phyloP scores from a whole-genome alignment of 2,329 filamentous ascomycete species.

The Didymella pomorum region DNA sequence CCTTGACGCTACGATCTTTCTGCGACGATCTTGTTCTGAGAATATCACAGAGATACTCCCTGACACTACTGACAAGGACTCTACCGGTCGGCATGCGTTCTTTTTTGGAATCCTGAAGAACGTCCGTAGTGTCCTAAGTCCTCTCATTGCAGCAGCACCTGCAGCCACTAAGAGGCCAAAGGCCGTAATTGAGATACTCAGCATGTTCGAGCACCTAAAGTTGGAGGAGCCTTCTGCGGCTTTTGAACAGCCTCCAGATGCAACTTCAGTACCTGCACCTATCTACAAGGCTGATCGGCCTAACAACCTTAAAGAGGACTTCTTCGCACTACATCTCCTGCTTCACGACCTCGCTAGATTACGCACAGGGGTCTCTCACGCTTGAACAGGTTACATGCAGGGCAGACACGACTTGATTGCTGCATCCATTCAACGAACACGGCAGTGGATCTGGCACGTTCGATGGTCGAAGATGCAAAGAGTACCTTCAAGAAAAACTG shows the following conservation, averaged over 20 bases:
- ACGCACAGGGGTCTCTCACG: constrained; percentile 20
- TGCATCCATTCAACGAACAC: constrained; percentile 29
- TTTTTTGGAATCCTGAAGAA: constrained; percentile 50
- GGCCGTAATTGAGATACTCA: constrained; percentile 24
- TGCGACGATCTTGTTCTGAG: constrained; percentile 41
- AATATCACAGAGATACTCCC: constrained; percentile 22
- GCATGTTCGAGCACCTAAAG: constrained; percentile 48
- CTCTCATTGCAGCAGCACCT: background rate
- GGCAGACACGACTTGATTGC: constrained; percentile 24
- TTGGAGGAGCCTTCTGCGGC: constrained; percentile 52
- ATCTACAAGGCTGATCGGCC: constrained; percentile 19
- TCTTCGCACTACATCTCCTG: constrained; percentile 22
- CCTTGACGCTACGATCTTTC: constrained; percentile 51
- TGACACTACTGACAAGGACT: constrained; percentile 24
- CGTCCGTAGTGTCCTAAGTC: constrained; percentile 30
- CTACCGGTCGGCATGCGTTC: constrained; percentile 41
- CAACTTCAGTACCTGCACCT: constrained; percentile 5
- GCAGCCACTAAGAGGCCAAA: background rate
- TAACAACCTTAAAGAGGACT: constrained; percentile 17
- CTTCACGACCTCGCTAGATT: constrained; percentile 23
- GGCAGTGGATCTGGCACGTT: constrained; percentile 29
- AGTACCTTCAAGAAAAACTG: constrained; percentile 14
- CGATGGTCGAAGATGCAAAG: constrained; percentile 25
- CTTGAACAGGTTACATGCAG: constrained; percentile 26
- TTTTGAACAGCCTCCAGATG: constrained; percentile 43